Evolutionary conservation across 495 filamentous ascomycete species (phyloP).

Genomic region (Aspergillus campestris): DNA sequence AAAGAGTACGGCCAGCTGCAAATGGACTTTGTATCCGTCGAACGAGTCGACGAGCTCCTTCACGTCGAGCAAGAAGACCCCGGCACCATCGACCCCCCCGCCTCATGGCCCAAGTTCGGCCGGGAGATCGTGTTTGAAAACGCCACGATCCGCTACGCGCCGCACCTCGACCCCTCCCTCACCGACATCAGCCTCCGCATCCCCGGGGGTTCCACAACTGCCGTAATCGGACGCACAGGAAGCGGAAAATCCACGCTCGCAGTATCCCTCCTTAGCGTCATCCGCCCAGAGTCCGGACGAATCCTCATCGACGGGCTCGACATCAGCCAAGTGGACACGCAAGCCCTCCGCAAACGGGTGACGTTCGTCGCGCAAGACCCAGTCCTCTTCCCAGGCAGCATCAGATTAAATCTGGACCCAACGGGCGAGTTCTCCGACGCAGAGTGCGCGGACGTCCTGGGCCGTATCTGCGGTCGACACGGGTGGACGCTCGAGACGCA

Average conservation of each 20-base stretch:
- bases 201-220: constrained; percentile 62
- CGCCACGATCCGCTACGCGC: constrained; percentile 70
- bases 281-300: constrained; percentile 42
- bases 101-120: constrained; percentile 61
- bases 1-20: constrained; percentile 70
- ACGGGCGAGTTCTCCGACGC: constrained; percentile 36
- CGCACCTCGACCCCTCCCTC: constrained; percentile 62
- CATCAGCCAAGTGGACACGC: constrained; percentile 49
- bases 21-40: constrained; percentile 85
- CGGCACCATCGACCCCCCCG: constrained; percentile 58
- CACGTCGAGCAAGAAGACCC: constrained; percentile 63
- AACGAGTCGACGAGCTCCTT: constrained; percentile 70
- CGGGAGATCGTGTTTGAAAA: constrained; percentile 67
- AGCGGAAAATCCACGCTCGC: constrained; percentile 63
- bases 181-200: constrained; percentile 56
- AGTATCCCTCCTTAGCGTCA: constrained; percentile 51
- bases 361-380: constrained; percentile 61
- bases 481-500: constrained; percentile 45
- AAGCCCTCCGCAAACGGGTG: constrained; percentile 49
- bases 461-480: constrained; percentile 42
- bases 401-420: constrained; percentile 51
- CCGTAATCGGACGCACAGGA: constrained; percentile 54
- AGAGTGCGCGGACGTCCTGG: constrained; percentile 43
- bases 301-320: constrained; percentile 55
- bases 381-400: constrained; percentile 52